Base-by-base conservation (phyloP, 257 asterid species). In the Euphrasia confusa region DNA sequence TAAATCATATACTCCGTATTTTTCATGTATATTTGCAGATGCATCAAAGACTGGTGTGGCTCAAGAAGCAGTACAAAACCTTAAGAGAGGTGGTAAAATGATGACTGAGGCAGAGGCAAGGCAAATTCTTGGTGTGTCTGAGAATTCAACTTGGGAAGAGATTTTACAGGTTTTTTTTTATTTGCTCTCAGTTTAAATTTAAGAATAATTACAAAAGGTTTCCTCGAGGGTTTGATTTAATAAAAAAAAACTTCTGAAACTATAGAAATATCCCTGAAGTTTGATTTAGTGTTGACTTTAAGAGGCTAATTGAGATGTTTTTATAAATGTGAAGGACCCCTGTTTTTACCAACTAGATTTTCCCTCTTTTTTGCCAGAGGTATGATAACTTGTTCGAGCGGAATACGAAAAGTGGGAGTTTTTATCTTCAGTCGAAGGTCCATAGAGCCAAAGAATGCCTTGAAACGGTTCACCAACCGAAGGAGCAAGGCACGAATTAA, bases 61-160 rank as follows among this genome's bases (percentile, higher is more conserved):
- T 59, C 87, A 86, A 67, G 92, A 86, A 75, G 83, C 91, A 13
- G 77, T 77, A 66, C 84, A 81, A 53, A 81, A 80, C 75, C 72
- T 84, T 45, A 77, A 52, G 72, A 72, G 71, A 64, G 83, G 81
- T 62, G 58, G 87, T 76, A 86, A 86, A 77, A 35, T 55, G 45
- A 87, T 87, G 95, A 65, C 93, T 0, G 95, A 84, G 76, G 48
- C 80, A 24, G 93, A 87, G 80, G 95, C 95, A 2, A 82, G 93
- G 74, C 88, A 87, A 72, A 74, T 87, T 55, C 90, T 87, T 13
- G 95, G 93, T 8, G 93, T 82, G 32, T 26, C 86, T 4, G 95
- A 87, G 69, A 73, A 80, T 21, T 54, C 84, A n/a, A 53, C 90
- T 26, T 80, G 94, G 95, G 95, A 87, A 71, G 95, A 84, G 64